Base-by-base conservation (phyloP, 768 basidiomycete genomes). In the Naganishia friedmannii region DNA sequence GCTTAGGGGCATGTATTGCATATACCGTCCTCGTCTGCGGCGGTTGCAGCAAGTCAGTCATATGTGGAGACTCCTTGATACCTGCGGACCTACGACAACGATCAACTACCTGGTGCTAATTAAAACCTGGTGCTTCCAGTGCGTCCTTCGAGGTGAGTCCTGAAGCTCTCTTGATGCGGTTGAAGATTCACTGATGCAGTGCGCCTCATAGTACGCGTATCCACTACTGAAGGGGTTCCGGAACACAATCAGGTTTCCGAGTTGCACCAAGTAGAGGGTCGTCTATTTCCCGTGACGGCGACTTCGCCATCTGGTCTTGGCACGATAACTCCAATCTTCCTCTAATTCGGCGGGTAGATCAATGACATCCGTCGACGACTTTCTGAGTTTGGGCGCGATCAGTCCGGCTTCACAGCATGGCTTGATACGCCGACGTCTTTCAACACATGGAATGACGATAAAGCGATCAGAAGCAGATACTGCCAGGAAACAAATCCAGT, bases 401-500 rank as follows among this genome's bases (percentile, higher is more conserved):
- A n/a, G 19, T 58, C 56, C 31, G 56, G 56, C 56, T 58, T 58
- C 31, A 32, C 26, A 12, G 56, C 56, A 32, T 58, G 56, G 56
- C 31, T 21, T 58, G 26, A 26, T 12, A 32, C 34, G 31, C 56
- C 56, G 31, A 23, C 56, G 23, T 8, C 31, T n/a, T 58, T 58
- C 56, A 58, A 58, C 10, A 23, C 7, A 21, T 58, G 56, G 56
- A 32, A 58, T 32, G 56, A 58, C 31, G 56, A 26, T 58, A 21
- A n/a, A 32, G 56, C 56, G 19, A 32, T 58, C n/a, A 58, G 31
- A 32, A 32, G 31, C 21, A 58, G 31, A 32, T 58, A 58, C 31
- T 58, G 28, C 31, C 8, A 58, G 56, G 56, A 58, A n/a, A 58
- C 56, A n/a, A 10, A 21, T 32, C 31, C 21, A 32, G 56, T 58